These are phyloP conservation scores for Euclidium syriacum DNA, from an alignment of 345 rosid species.

Conservation along the genomic window DNA sequence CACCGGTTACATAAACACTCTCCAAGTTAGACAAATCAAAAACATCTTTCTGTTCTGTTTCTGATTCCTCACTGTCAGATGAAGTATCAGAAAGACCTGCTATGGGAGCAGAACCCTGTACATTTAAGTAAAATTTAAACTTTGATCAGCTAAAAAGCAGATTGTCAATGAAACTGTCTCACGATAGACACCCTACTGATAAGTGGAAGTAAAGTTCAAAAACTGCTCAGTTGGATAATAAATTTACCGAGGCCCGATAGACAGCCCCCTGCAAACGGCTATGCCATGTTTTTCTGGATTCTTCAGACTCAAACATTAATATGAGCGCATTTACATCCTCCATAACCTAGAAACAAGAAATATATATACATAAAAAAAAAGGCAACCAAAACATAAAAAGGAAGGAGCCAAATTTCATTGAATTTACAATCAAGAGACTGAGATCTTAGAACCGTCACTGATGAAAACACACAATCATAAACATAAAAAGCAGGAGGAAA, in stretches of 20 bases:
- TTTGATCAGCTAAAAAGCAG: conserved; percentile 1
- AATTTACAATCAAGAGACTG: not conserved
- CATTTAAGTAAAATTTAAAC: not conserved
- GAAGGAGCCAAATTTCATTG: not conserved
- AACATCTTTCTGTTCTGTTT: conserved; percentile 43
- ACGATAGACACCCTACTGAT: not conserved
- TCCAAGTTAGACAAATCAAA: conserved; percentile 46
- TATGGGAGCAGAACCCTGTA: conserved; percentile 82
- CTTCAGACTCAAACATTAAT: conserved; percentile 63
- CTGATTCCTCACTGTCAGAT: conserved; percentile 71
- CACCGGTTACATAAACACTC: conserved; percentile 70
- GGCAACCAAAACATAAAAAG: not conserved
- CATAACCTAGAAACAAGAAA: conserved; percentile 46
- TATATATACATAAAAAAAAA: not conserved
- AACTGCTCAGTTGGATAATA: not conserved
- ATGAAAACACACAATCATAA: conserved; percentile 10
- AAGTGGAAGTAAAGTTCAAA: conserved; percentile 3
- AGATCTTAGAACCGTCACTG: not conserved
- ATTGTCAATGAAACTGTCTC: conserved; percentile 4
- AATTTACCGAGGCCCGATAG: conserved; percentile 77
- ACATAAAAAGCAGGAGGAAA: conserved; percentile 17
- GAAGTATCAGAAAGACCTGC: conserved; percentile 84
- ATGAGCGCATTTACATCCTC: conserved; percentile 82
- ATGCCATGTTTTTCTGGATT: conserved; percentile 71
- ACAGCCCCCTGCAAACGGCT: conserved; percentile 83